phyloP scores from a whole-genome alignment of 192 early-diverging fungal genomes.

The Podochytrium sp. region DNA sequence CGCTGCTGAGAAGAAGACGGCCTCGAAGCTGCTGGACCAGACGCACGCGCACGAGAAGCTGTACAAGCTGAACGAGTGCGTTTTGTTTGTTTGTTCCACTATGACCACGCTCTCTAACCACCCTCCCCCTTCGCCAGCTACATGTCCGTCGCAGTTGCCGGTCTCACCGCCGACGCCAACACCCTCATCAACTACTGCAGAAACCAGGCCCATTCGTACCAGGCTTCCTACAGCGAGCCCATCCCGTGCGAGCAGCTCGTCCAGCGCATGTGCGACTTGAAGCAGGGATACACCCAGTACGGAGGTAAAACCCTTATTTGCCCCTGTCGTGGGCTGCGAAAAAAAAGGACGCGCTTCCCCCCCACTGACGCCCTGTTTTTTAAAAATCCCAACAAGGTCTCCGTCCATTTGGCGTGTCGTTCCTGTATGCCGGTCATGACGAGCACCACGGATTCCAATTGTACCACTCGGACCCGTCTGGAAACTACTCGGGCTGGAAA shows the following conservation, averaged over 20 bases:
- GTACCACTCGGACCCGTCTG: conserved; percentile 97
- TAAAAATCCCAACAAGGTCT: conserved; percentile 57
- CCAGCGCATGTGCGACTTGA: conserved; percentile 92
- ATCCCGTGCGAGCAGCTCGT: conserved; percentile 97
- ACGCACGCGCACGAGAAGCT: conserved; percentile 89
- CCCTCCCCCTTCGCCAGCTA: too few relatives aligned
- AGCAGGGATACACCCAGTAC: conserved; percentile 99
- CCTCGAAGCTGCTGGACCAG: conserved; percentile 92
- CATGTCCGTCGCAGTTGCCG: conserved; percentile 93
- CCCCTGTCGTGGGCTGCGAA: background rate
- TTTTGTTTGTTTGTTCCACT: background rate
- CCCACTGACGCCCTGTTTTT: too few relatives aligned
- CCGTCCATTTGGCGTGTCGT: conserved; percentile 98
- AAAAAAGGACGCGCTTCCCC: conserved; percentile 14
- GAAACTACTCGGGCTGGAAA: conserved; percentile 99
- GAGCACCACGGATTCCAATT: conserved; percentile 91
- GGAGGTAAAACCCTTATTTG: conserved; percentile 67
- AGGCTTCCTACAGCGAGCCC: conserved; percentile 83
- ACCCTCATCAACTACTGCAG: conserved; percentile 90
- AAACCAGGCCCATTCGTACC: conserved; percentile 84
- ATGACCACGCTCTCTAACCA: conserved; percentile 48
- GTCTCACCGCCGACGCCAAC: conserved; percentile 95
- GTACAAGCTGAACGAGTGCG: conserved; percentile 89
- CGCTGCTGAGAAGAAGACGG: conserved; percentile 94
- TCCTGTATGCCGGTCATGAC: conserved; percentile 96